Conservation (phyloP, 208 protist genomes). For the Trypanosomatidae sp. region DNA sequence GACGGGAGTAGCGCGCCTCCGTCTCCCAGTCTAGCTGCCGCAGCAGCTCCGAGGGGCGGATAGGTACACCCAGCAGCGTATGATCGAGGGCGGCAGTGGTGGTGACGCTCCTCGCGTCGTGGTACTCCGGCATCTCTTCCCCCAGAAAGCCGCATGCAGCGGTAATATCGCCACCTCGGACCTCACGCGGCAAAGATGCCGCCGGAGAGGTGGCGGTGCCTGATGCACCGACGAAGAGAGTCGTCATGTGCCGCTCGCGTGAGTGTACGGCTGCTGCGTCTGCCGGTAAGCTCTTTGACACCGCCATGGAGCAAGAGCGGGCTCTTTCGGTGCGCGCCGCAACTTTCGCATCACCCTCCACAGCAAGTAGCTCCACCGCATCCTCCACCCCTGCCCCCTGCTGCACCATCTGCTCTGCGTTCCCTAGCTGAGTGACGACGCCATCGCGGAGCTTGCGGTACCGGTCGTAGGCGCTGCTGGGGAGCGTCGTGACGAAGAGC, state of each 20-base stretch:
- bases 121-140: background rate
- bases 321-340: background rate
- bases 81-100: background rate
- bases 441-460: conserved; percentile 18
- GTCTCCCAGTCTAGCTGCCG: conserved; percentile 22
- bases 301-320: background rate
- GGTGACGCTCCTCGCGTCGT: background rate
- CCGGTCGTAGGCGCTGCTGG: conserved; percentile 18
- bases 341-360: background rate
- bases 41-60: conserved; percentile 26
- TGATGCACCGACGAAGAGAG: conserved; percentile 14
- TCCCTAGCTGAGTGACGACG: conserved; percentile 18
- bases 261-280: background rate
- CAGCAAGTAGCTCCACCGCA: background rate
- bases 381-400: background rate
- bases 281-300: background rate
- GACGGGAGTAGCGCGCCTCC: conserved; percentile 31
- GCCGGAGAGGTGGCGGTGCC: background rate
- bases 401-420: conserved; percentile 12
- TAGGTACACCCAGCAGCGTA: conserved; percentile 4
- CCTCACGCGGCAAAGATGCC: background rate
- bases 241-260: conserved; percentile 12
- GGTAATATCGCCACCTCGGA: background rate
- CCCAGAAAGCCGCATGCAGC: background rate
- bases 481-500: conserved; percentile 26